phyloP scores from a whole-genome alignment of 2,329 filamentous ascomycete genomes.

The Aspergillus quadrilineatus region DNA sequence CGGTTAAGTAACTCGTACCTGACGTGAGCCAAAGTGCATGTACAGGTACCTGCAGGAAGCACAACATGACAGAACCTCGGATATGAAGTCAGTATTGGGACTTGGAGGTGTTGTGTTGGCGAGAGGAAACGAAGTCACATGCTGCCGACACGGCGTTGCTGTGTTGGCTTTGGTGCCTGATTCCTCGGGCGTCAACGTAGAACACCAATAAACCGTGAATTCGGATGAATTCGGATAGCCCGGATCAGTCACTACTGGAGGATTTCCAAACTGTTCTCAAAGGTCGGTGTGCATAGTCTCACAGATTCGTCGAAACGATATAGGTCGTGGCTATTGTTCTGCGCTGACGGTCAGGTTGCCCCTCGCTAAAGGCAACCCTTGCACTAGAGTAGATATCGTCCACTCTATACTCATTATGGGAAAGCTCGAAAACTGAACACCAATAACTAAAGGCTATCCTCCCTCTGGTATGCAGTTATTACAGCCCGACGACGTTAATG shows the following conservation, averaged over 20 bases:
- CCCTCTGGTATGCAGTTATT: no score
- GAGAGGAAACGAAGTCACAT: background rate
- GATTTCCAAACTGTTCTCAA: background rate
- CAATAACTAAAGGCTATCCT: no score
- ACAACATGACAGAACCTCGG: background rate
- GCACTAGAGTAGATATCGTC: background rate
- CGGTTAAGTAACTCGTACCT: background rate
- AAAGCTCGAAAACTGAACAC: no score
- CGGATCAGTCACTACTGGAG: background rate
- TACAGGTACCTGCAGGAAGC: conserved; percentile 2
- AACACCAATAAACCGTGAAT: background rate
- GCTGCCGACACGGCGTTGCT: background rate
- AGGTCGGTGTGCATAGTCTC: background rate
- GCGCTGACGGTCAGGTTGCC: background rate
- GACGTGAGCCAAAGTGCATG: background rate
- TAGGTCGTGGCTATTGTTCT: background rate
- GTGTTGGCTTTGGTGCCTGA: background rate
- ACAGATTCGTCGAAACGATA: background rate
- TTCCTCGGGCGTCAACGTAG: background rate
- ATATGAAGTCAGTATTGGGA: background rate
- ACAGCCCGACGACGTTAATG: no score
- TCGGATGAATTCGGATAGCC: background rate
- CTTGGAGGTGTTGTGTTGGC: background rate
- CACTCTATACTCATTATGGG: no score
- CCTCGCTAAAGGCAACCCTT: background rate